Evolutionary conservation across 1,139 yeast species (phyloP).

Genomic region (Pichia terricola): DNA sequence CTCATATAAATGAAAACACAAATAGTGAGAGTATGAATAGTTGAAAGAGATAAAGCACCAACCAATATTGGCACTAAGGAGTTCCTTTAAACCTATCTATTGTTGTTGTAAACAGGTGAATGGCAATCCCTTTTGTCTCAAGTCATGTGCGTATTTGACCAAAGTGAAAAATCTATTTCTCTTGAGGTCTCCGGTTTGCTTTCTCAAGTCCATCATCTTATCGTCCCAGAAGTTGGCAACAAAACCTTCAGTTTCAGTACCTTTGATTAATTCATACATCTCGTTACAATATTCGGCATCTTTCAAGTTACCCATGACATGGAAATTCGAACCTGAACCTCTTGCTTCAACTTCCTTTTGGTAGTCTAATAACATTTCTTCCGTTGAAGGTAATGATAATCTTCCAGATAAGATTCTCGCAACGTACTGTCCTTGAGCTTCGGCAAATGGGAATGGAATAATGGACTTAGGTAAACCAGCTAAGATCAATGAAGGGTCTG

Average conservation of each 20-base stretch:
- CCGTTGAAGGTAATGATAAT: constrained; percentile 27
- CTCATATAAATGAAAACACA: too few species aligned
- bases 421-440: constrained; percentile 37
- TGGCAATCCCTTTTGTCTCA: constrained; percentile 17
- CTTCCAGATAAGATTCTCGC: constrained; percentile 37
- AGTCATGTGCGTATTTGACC: constrained; percentile 19
- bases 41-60: too few species aligned
- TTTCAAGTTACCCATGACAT: constrained; percentile 20
- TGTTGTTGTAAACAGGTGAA: constrained; percentile 13
- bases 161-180: constrained; percentile 20
- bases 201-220: constrained; percentile 17
- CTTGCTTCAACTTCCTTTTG: constrained; percentile 16
- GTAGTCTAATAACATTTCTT: constrained; percentile 26
- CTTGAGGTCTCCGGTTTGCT: constrained; percentile 18
- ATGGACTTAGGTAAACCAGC: constrained; percentile 33
- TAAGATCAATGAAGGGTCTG: constrained; percentile 36
- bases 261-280: constrained; percentile 18
- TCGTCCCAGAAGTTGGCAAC: constrained; percentile 24
- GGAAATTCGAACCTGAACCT: constrained; percentile 24
- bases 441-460: constrained; percentile 40
- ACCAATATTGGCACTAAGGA: too few species aligned
- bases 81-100: not conserved
- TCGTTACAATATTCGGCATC: constrained; percentile 25
- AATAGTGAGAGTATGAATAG: too few species aligned
- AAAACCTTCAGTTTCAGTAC: constrained; percentile 23